Evolutionary conservation across 805 yeast genomes (phyloP).

Genomic region (Yarrowia porcina): DNA sequence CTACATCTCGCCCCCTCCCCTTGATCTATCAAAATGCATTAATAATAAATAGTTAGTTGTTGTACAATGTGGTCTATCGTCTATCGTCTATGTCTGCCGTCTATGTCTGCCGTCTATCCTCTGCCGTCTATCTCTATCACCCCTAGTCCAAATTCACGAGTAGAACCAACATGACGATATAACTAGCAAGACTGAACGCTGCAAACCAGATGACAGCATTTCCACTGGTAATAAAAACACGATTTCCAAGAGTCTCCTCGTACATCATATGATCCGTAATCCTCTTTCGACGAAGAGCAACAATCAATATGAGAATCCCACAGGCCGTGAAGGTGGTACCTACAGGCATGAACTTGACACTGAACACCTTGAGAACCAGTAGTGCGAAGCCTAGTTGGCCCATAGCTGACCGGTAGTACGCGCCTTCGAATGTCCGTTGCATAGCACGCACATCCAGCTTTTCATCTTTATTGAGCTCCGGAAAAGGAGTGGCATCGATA

Average conservation of each 20-base stretch:
- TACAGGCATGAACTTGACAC: conserved; percentile 59
- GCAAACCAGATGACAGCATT: conserved; percentile 17
- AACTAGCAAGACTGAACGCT: neutral
- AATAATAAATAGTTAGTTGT: neutral
- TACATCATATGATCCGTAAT: conserved; percentile 20
- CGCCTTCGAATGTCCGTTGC: conserved; percentile 82
- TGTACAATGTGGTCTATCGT: neutral
- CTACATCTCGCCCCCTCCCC: no score
- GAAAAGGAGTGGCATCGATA: neutral
- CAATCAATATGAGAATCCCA: conserved; percentile 47
- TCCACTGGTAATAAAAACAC: conserved; percentile 16
- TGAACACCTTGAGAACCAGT: conserved; percentile 61
- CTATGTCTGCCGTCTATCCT: neutral
- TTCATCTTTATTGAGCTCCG: conserved; percentile 9
- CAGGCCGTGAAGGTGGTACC: conserved; percentile 65
- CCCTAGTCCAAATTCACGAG: neutral
- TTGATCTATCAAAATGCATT: neutral
- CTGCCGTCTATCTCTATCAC: neutral
- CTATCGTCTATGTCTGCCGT: neutral
- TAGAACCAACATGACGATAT: conserved; percentile 4
- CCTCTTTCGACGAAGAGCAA: conserved; percentile 34
- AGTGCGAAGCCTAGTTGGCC: conserved; percentile 65
- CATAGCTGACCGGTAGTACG: conserved; percentile 70
- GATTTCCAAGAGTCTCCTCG: conserved; percentile 9
- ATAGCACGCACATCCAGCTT: conserved; percentile 24